Evolutionary conservation across 805 yeast species (phyloP).

Genomic region (Candida ascalaphidarum): DNA sequence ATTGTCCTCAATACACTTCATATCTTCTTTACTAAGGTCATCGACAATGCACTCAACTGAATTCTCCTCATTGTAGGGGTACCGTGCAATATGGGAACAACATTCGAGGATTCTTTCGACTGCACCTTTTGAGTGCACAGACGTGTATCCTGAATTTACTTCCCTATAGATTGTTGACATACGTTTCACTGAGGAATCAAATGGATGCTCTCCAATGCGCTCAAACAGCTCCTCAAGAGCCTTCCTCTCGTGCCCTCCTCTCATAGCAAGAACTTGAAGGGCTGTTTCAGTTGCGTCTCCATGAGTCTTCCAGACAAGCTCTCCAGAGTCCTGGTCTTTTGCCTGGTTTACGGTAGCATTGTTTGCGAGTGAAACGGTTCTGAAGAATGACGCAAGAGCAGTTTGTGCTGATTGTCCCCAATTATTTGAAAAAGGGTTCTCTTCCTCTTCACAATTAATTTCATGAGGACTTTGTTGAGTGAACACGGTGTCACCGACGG

Average conservation of each 20-base stretch:
- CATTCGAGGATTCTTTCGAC: conserved; percentile 58
- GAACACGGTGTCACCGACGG: conserved; percentile 33
- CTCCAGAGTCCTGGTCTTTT: conserved; percentile 19
- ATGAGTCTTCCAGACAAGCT: conserved; percentile 29
- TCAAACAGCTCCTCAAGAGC: conserved; percentile 15
- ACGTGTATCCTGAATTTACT: conserved; percentile 9
- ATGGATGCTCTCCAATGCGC: conserved; percentile 62
- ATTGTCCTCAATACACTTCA: conserved; percentile 37
- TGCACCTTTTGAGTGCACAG: conserved; percentile 62
- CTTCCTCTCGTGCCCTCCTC: conserved; percentile 45
- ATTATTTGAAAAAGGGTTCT: conserved; percentile 11
- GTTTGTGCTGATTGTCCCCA: background rate
- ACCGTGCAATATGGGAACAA: conserved; percentile 42
- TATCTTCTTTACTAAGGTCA: conserved; percentile 25
- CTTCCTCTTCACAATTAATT: conserved; percentile 23
- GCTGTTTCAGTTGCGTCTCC: conserved; percentile 92
- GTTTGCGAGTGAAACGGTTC: conserved; percentile 30
- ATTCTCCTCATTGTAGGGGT: conserved; percentile 21
- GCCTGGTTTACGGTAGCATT: conserved; percentile 29
- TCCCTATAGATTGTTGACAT: conserved; percentile 54
- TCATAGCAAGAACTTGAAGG: conserved; percentile 65
- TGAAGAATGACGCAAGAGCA: conserved; percentile 12
- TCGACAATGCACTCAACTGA: no score
- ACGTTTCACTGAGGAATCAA: conserved; percentile 65
- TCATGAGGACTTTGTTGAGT: conserved; percentile 17